phyloP scores from a whole-genome alignment of 2,329 filamentous ascomycete genomes.

The Bimuria novae-zelandiae region DNA sequence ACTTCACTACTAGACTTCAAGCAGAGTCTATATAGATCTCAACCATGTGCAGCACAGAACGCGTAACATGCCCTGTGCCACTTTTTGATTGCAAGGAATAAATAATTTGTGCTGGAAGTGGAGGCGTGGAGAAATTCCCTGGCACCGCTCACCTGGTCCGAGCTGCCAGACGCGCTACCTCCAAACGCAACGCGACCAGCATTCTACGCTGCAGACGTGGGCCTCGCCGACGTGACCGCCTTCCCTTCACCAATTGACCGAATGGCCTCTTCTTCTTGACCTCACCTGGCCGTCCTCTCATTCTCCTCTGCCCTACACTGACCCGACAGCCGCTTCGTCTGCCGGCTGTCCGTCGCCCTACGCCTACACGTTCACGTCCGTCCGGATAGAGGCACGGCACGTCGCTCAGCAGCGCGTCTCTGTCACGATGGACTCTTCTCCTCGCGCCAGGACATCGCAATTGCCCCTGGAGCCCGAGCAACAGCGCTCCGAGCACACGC shows the following conservation, averaged over 20 bases:
- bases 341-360: conserved; percentile 28
- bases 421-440: conserved; percentile 40
- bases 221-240: conserved; percentile 32
- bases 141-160: conserved; percentile 32
- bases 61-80: background rate
- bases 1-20: background rate
- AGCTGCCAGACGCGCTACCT: conserved; percentile 27
- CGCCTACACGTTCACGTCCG: conserved; percentile 30
- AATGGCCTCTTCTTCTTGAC: conserved; percentile 42
- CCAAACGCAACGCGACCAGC: conserved; percentile 35
- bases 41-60: background rate
- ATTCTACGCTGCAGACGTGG: conserved; percentile 16
- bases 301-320: conserved; percentile 21
- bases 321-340: conserved; percentile 20
- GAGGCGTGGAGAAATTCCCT: conserved; percentile 18
- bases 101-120: conserved; percentile 13
- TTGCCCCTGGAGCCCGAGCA: conserved; percentile 34
- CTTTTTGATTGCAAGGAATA: conserved; percentile 9
- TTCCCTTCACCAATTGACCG: conserved; percentile 39
- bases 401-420: conserved; percentile 35
- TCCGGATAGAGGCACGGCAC: conserved; percentile 29
- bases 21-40: conserved; percentile 5
- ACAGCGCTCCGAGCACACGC: conserved; percentile 46
- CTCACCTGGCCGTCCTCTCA: conserved; percentile 18
- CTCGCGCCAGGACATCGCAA: conserved; percentile 30